These are phyloP conservation scores for Clausena lansium DNA, from an alignment of 345 rosid species.

Conservation along the genomic window DNA sequence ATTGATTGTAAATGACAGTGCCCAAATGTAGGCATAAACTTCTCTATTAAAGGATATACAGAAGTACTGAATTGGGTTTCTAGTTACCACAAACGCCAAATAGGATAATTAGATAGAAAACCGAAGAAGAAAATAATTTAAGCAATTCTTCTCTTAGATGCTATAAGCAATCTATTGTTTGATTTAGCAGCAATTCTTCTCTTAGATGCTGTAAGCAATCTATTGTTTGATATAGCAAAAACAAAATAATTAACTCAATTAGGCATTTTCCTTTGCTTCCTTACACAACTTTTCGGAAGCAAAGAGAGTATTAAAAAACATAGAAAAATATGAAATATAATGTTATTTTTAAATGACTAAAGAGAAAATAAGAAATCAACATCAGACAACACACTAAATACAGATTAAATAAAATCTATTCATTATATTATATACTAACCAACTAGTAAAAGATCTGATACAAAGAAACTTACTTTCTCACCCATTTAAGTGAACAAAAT, in stretches of 20 bases:
- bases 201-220: background rate
- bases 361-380: background rate
- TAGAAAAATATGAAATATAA: too few relatives aligned
- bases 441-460: constrained; percentile 17
- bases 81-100: background rate
- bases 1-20: background rate
- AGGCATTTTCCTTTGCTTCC: background rate
- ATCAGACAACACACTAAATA: background rate
- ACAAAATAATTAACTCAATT: too few relatives aligned
- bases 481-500: background rate
- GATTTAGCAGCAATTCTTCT: too few relatives aligned
- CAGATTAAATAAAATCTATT: background rate
- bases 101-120: background rate
- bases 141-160: background rate
- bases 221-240: background rate
- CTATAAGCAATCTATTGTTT: too few relatives aligned
- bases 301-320: background rate
- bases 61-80: background rate
- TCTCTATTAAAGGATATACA: too few relatives aligned
- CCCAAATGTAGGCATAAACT: constrained; percentile 9
- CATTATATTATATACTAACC: background rate
- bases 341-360: too few relatives aligned
- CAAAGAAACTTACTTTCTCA: constrained; percentile 17
- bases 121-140: background rate
- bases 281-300: background rate